Conservation (phyloP, 2,329 filamentous ascomycete genomes). For the Byssothecium circinans region DNA sequence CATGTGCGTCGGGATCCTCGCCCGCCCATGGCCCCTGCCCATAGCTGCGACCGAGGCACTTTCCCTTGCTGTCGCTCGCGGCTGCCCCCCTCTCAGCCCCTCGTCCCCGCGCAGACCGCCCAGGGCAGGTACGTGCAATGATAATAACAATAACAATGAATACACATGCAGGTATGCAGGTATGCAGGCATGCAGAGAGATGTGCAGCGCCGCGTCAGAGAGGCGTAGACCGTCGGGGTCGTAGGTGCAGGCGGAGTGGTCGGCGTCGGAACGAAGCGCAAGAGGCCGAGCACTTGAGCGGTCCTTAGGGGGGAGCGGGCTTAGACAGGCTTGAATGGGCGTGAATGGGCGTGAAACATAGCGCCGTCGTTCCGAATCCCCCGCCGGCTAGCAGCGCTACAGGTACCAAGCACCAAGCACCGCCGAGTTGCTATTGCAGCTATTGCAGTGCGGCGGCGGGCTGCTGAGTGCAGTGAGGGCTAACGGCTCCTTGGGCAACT, state of each 20-base stretch:
- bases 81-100: no score
- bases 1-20: slow-evolving; percentile 7
- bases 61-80: slow-evolving; percentile 3
- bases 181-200: no score
- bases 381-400: slow-evolving; percentile 29
- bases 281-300: neutral
- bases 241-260: no score
- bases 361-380: slow-evolving; percentile 38
- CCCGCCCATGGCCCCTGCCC: neutral
- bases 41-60: neutral
- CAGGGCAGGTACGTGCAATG: slow-evolving; percentile 1
- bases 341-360: slow-evolving; percentile 36
- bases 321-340: slow-evolving; percentile 11
- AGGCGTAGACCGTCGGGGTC: no score
- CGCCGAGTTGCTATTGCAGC: neutral
- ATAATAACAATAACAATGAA: no score
- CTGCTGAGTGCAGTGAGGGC: neutral
- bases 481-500: slow-evolving; percentile 15
- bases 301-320: neutral
- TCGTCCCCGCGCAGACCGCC: no score
- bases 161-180: no score
- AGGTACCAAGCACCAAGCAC: neutral
- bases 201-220: no score
- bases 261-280: no score
- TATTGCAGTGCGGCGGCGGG: neutral